Base-by-base conservation (phyloP, 805 yeast species). In the Nakazawaea anatomiae region DNA sequence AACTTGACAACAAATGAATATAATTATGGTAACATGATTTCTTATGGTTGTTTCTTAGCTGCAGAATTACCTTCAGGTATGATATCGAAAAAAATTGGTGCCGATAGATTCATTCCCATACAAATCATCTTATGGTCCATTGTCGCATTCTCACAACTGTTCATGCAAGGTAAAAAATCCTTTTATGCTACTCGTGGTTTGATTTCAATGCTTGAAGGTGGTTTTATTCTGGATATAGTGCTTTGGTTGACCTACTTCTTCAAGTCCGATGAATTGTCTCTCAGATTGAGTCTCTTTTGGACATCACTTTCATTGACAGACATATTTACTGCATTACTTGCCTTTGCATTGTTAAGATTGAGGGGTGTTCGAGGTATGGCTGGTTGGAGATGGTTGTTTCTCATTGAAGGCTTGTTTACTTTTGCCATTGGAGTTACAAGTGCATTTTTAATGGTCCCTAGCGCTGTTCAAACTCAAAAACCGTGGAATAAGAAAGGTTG, bases 51-150 rank as follows among this genome's bases (percentile, higher is more conserved):
- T 42, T 82, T 82, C 57, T 62, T 80, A 47, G 59, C 65, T 14
- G 74, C 83, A 2, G 86, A 82, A 57, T 60, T 82, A 11, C 87
- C 87, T 0, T 79, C 85, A 2, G 85, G 82, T 57, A 65, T 82
- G 54, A 68, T 82, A 31, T 77, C 84, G 25, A 82, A 82, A 61
- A 70, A 69, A 47, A 50, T 81, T 39, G 87, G 87, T 12, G 80
- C 85, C 4, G 86, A 81, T 57, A 59, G 71, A 42, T 79, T 82
- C 74, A 75, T 81, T 53, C 82, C 83, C 2, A 60, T 66, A 30
- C 80, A 79, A 56, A 71, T 81, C 55, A 58, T 68, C 6, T 52
- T 70, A 2, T 81, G 85, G 85, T 71, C 78, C 53, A 52, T 73
- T 11, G 77, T 80, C 6, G 78, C 83, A 4, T 62, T 75, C n/a